Base-by-base conservation (phyloP, 176 grass and related monocot genomes). In the Oryza punctata region DNA sequence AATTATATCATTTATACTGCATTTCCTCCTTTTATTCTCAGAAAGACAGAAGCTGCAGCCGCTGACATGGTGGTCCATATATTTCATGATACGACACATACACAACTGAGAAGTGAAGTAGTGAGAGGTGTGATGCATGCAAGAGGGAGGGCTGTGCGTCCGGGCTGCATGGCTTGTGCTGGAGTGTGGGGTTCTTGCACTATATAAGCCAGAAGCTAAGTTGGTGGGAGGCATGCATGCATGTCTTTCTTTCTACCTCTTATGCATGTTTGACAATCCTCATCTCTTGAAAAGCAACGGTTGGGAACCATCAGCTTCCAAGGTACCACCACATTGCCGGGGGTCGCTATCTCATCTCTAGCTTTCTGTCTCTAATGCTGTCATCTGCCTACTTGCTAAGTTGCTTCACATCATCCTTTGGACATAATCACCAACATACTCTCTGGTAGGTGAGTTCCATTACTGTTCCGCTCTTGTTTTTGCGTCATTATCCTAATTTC, bases 201-300 rank as follows among this genome's bases (percentile, higher is more conserved):
- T 92, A 97, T 91, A 97, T 93, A 97, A 87, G 89, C 80, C 78
- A 8, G 69, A 89, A 92, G 88, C 86, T 88, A 81, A 94, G 92
- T 94, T 84, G 94, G 92, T 97, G 85, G 94, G 94, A 92, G 76
- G 80, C 90, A 97, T 78, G 79, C 75, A 46, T 69, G 46, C 73
- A 82, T 78, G 37, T 15, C 46, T 82, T 74, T 83, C 68, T 65
- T 68, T 35, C 74, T 24, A 61, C 7, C 57, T 86, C 75, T 72
- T 63, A 70, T 65, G 76, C 21, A 68, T 94, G 80, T 63, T 79
- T 90, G 43, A 32, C 89, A 85, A 85, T 84, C 81, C 77, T 71
- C 68, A 63, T 78, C 71, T 80, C 76, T 72, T 81, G 88, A 93
- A 96, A 93, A 96, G 90, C 77, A 88, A 69, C 45, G 84, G 87